Evolutionary conservation across 306 rosid genomes (phyloP), one percentile per base, ranked within the genome.

Genomic region (Fragaria vesca): DNA sequence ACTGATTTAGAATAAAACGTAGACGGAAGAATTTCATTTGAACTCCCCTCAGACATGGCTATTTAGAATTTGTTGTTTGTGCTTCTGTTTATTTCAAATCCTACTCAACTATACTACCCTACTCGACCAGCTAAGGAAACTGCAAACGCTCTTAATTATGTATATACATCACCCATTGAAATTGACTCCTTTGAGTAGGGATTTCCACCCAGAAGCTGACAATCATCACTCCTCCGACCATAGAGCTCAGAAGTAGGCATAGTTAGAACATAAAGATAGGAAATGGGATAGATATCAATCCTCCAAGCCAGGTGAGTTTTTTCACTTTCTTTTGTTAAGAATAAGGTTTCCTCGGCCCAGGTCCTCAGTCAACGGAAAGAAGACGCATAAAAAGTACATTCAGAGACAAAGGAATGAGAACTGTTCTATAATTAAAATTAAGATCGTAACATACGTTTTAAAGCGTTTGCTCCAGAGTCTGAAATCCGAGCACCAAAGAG

Each of bases 401-500:
- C 51, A 58, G 28, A 26, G 40, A 32, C 38, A 28, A 66, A 7
- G 10, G 34, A 78, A 13, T 6, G 18, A 9, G 4, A 6, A 7
- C 8, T 28, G 1, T 20, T 20, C 48, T 38, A 51, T 17, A 36
- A 52, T 47, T 72, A 68, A 71, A 66, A 43, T 66, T 24, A 24
- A 42, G 28, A 32, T 57, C 42, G 55, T n/a, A 45, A 9, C 26
- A 72, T 87, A 90, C 93, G 72, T 76, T 48, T 84, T 79, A 90
- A 81, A 78, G 50, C 54, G 69, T 69, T 80, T 60, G 96, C 83
- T 73, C 96, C 96, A 75, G 79, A 54, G 78, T 90, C 96, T 30
- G 93, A 76, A 78, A 90, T 90, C 43, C 78, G 90, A 21, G 96
- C 90, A 7, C 96, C 93, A 75, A 90, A 90, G 71, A 90, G 87